Conservation (phyloP, 1,284 basidiomycete genomes). For the Puccinia coronata region DNA sequence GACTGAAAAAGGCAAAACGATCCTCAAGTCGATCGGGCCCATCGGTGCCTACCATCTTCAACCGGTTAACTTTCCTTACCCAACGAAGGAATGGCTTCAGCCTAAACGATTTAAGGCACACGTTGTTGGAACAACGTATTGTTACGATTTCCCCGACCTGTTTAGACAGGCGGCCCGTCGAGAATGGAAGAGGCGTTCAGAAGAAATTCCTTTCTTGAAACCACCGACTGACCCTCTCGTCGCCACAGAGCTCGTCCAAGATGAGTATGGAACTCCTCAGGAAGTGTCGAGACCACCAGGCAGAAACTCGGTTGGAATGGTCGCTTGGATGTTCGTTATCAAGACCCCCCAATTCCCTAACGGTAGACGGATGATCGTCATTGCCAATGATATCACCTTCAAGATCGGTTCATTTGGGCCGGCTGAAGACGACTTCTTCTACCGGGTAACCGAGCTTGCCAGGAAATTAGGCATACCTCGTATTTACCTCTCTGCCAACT, state of each 20-base stretch:
- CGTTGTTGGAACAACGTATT: constrained; percentile 95
- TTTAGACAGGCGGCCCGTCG: constrained; percentile 96
- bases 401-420: constrained; percentile 99
- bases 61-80: constrained; percentile 85
- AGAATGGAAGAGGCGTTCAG: constrained; percentile 74
- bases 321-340: constrained; percentile 93
- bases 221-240: constrained; percentile 77
- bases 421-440: constrained; percentile 93
- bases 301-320: constrained; percentile 95
- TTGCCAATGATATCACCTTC: constrained; percentile 98
- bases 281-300: constrained; percentile 90
- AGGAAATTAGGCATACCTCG: constrained; percentile 83
- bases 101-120: constrained; percentile 99
- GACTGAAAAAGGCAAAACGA: constrained; percentile 88
- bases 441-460: constrained; percentile 88
- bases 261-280: constrained; percentile 84
- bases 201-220: constrained; percentile 65
- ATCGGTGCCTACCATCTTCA: constrained; percentile 90
- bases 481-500: constrained; percentile 97
- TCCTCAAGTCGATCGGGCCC: constrained; percentile 88
- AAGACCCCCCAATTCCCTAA: constrained; percentile 89
- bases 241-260: constrained; percentile 85
- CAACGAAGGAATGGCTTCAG: constrained; percentile 98
- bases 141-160: constrained; percentile 95
- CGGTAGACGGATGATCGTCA: constrained; percentile 82